These are phyloP conservation scores for Diaporthe humulicola DNA, from an alignment of 2,329 filamentous ascomycete species.

Conservation along the genomic window DNA sequence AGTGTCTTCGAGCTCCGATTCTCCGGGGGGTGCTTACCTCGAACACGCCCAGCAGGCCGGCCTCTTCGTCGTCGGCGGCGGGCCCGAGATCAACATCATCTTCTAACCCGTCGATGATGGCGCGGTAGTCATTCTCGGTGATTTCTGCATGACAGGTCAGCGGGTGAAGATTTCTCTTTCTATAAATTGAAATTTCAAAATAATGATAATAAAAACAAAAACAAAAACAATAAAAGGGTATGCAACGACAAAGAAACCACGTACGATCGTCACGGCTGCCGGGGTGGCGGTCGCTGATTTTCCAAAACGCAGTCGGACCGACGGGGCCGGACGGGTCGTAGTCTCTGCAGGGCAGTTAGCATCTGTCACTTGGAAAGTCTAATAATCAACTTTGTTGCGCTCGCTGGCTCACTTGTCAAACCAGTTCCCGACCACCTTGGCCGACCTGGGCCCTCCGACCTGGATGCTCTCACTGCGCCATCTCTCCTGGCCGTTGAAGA, in stretches of 20 bases:
- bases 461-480: slow-evolving; percentile 86
- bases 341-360: slow-evolving; percentile 59
- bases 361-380: neutral
- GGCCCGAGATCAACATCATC: neutral
- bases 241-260: slow-evolving; percentile 45
- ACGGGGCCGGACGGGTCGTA: slow-evolving; percentile 77
- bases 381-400: too few relatives aligned
- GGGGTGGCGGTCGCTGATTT: slow-evolving; percentile 67
- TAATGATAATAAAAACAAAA: too few relatives aligned
- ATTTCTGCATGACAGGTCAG: slow-evolving; percentile 39
- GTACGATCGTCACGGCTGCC: slow-evolving; percentile 48
- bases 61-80: neutral
- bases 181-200: neutral
- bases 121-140: slow-evolving; percentile 41
- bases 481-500: slow-evolving; percentile 74
- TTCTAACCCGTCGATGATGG: slow-evolving; percentile 40
- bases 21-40: slow-evolving; percentile 7
- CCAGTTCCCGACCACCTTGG: slow-evolving; percentile 80
- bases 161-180: neutral
- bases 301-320: slow-evolving; percentile 85
- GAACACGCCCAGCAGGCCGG: slow-evolving; percentile 17
- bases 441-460: slow-evolving; percentile 75
- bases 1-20: neutral
- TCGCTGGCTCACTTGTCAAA: slow-evolving; percentile 72
- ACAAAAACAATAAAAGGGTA: neutral